phyloP scores from a whole-genome alignment of 2,329 filamentous ascomycete species.

The Colletotrichum aenigma region DNA sequence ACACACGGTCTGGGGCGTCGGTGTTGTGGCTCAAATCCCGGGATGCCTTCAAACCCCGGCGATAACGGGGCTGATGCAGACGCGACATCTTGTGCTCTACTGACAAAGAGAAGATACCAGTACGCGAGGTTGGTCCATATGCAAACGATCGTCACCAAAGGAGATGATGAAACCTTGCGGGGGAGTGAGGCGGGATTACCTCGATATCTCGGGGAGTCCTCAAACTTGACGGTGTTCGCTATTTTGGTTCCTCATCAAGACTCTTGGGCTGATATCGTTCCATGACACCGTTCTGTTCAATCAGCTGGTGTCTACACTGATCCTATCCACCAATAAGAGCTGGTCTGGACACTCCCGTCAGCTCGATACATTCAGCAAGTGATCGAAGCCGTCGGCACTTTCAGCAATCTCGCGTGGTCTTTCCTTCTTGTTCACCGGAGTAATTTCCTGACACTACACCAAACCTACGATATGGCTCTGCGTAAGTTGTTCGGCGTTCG shows the following conservation, averaged over 20 bases:
- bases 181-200: background rate
- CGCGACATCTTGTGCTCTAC: background rate
- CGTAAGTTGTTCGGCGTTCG: background rate
- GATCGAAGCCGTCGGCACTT: background rate
- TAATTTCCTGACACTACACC: background rate
- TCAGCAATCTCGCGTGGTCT: background rate
- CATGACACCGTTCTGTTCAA: background rate
- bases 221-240: background rate
- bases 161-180: background rate
- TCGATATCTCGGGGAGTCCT: background rate
- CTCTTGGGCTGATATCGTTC: background rate
- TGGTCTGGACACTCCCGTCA: background rate
- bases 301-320: background rate
- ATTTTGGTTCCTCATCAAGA: background rate
- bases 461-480: background rate
- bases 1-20: background rate
- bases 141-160: background rate
- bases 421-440: background rate
- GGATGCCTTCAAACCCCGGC: conserved; percentile 22
- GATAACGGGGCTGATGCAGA: background rate
- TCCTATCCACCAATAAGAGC: background rate
- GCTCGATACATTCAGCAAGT: background rate
- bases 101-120: background rate
- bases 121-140: background rate
- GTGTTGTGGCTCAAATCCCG: conserved; percentile 20